Base-by-base conservation (phyloP, 768 basidiomycete genomes). In the Rossbeevera mucosa region DNA sequence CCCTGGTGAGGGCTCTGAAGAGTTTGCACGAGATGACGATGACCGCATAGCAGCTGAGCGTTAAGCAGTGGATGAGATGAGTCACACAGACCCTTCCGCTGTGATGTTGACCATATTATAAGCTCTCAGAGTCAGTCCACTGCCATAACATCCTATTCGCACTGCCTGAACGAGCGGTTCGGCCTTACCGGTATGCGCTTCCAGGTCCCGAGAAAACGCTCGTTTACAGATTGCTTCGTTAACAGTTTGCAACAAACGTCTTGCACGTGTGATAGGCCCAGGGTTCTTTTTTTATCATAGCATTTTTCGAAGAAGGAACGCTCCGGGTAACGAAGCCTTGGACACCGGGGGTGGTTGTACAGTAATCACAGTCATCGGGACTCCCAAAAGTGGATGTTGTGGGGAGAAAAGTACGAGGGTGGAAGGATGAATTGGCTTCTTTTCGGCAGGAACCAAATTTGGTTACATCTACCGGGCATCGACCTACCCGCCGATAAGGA, bases 71-170 rank as follows among this genome's bases (percentile, higher is more conserved):
- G 50, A 29, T 47, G 44, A 26, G 38, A 45, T 48, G 57, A 63
- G 53, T 64, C 55, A 52, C 28, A 1, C 4, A 18, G n/a, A 18
- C 36, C 7, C 7, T 18, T 41, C 9, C 20, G 21, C 31, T 44
- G 21, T 30, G 30, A 20, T 48, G 22, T 12, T 12, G 44, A 25
- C 44, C 40, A 30, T 65, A 46, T 54, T 65, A 65, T 63, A 63
- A 13, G 22, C 9, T 38, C 45, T 12, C 26, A 21, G 25, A 24
- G 14, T 11, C 16, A 6, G 50, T 26, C 40, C 50, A 44, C 43
- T 21, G 43, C 62, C 48, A 45, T 54, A 8, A 7, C 11, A 18
- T 30, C 11, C 30, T 14, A 44, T 44, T 44, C 38, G 25, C 38
- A 50, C n/a, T 51, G 50, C 52, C 38, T n/a, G 22, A 36, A 36